phyloP scores from a whole-genome alignment of 495 filamentous ascomycete species.

The Hypomontagnella monticulosa region DNA sequence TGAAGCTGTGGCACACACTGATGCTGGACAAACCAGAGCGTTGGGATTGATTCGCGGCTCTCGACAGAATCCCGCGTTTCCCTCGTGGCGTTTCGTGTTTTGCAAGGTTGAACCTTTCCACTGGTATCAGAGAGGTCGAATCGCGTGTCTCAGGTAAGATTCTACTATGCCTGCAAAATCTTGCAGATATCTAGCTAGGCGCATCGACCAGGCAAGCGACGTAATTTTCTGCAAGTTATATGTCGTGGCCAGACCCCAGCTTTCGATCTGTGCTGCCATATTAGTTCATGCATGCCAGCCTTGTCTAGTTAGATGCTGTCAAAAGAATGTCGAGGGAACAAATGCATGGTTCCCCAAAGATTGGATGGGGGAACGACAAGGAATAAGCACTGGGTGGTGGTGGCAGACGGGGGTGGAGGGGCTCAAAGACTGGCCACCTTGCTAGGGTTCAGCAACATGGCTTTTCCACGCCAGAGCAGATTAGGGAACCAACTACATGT shows the following conservation, averaged over 20 bases:
- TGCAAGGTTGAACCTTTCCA: constrained; percentile 43
- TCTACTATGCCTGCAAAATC: constrained; percentile 38
- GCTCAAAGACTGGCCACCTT: constrained; percentile 24
- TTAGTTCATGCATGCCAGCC: constrained; percentile 45
- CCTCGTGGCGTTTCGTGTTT: constrained; percentile 36
- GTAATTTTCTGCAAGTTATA: constrained; percentile 44
- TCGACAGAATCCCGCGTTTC: constrained; percentile 34
- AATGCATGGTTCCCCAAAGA: constrained; percentile 43
- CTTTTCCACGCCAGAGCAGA: constrained; percentile 18
- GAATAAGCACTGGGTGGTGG: constrained; percentile 28
- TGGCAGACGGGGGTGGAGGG: constrained; percentile 31
- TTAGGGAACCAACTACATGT: constrained; percentile 25
- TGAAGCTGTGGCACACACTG: constrained; percentile 12
- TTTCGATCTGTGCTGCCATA: constrained; percentile 41
- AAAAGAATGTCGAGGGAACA: constrained; percentile 35
- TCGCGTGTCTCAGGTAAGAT: constrained; percentile 37
- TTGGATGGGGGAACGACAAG: constrained; percentile 38
- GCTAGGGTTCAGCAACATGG: constrained; percentile 36
- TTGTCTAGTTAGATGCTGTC: constrained; percentile 43
- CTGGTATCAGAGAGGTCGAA: constrained; percentile 36
- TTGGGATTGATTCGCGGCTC: constrained; percentile 28
- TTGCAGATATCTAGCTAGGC: constrained; percentile 37
- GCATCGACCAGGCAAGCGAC: constrained; percentile 39
- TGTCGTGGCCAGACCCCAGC: constrained; percentile 36
- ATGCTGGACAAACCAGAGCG: constrained; percentile 13